Evolutionary conservation across 2,329 filamentous ascomycete genomes (phyloP).

Genomic region (Talaromyces sp.): DNA sequence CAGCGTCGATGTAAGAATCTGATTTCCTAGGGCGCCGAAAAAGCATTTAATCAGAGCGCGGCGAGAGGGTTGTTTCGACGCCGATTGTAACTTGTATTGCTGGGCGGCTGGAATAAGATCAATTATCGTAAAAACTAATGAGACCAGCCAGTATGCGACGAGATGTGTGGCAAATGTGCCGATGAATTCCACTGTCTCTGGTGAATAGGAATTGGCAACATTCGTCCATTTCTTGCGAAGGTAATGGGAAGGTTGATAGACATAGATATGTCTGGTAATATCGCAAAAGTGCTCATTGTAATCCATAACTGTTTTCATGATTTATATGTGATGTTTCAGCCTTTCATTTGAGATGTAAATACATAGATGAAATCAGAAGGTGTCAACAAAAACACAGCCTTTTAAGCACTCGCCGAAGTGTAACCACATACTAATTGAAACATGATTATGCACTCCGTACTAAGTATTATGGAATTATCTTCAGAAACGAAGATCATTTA

Average conservation of each 20-base stretch:
- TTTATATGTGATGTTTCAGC: not conserved
- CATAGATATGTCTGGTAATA: not conserved
- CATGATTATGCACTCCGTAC: not conserved
- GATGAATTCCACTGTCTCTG: not conserved
- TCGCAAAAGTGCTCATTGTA: not conserved
- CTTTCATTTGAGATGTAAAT: not conserved
- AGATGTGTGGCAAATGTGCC: not conserved
- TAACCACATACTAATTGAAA: not conserved
- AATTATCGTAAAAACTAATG: not conserved
- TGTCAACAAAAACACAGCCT: not conserved
- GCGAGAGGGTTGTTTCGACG: not conserved
- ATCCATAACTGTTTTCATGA: not conserved
- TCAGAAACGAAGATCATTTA: not conserved
- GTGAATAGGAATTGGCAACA: not conserved
- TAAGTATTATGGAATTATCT: not conserved
- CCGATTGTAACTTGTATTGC: not conserved
- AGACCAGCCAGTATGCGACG: not conserved
- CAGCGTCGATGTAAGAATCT: not conserved
- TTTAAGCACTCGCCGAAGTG: not conserved
- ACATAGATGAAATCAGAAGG: not conserved
- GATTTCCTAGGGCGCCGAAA: not conserved
- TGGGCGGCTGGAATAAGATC: not conserved
- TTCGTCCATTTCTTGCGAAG: not conserved
- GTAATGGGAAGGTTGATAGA: not conserved
- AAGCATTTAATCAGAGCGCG: not conserved